phyloP scores from a whole-genome alignment of 2,329 filamentous ascomycete species.

The Fusarium sp. region DNA sequence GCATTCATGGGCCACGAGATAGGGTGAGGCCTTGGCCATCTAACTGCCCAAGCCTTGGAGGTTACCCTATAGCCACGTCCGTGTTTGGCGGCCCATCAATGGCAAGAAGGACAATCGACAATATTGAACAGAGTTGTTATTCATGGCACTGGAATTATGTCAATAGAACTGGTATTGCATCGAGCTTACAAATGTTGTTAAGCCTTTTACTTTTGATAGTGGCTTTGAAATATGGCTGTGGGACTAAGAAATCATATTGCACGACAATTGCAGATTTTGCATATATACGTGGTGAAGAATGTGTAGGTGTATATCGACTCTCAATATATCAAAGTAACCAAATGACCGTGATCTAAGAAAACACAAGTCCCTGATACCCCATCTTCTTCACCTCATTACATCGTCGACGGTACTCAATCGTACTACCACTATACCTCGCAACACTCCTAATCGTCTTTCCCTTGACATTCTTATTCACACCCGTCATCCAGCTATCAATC shows the following conservation, averaged over 20 bases:
- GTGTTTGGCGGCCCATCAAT: neutral
- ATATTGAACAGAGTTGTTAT: accelerated
- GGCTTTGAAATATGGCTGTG: no score
- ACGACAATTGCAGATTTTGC: no score
- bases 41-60: neutral
- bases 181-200: neutral
- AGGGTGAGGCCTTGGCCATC: accelerated
- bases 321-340: accelerated
- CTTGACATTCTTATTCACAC: constrained; percentile 65
- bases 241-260: no score
- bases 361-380: constrained; percentile 13
- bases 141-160: neutral
- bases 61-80: neutral
- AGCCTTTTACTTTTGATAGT: no score
- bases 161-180: accelerated
- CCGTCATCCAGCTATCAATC: constrained; percentile 65
- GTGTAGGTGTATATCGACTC: no score
- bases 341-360: neutral
- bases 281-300: no score
- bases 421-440: constrained; percentile 45
- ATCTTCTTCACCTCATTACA: constrained; percentile 15
- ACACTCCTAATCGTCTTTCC: constrained; percentile 56
- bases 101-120: neutral
- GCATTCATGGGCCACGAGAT: neutral
- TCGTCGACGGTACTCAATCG: constrained; percentile 27